Percentiles rank a stretch among this genome's conserved stretches.
phyloP scores from a whole-genome alignment of 1,284 basidiomycete species.

The Phellinidium pouzarii region DNA sequence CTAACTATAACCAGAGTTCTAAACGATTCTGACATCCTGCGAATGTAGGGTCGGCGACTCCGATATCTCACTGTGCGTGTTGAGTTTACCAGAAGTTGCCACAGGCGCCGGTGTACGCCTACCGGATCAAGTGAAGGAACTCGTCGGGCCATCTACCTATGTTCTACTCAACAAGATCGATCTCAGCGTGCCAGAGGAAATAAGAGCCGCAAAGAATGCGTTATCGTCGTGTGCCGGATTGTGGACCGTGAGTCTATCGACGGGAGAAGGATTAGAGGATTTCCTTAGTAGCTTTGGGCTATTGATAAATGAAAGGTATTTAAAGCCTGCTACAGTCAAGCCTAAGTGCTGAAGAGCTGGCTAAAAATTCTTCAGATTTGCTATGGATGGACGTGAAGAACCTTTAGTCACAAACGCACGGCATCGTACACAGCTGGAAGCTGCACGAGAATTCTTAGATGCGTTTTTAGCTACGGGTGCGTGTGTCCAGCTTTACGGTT shows the following conservation, averaged over 20 bases:
- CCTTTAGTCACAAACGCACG: conserved; percentile 68
- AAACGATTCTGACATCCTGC: background rate
- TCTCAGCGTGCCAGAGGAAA: conserved; percentile 27
- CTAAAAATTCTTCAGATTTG: conserved; percentile 29
- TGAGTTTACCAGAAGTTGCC: conserved; percentile 55
- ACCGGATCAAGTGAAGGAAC: conserved; percentile 39
- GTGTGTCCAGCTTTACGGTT: conserved; percentile 22
- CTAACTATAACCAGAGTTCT: conserved; percentile 1
- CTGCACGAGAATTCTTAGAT: conserved; percentile 55
- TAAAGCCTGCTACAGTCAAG: background rate
- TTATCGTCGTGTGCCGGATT: conserved; percentile 15
- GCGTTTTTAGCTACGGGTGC: conserved; percentile 57
- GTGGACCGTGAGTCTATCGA: conserved; percentile 63
- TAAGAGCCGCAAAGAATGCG: conserved; percentile 8
- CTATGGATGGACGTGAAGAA: conserved; percentile 26
- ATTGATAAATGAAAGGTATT: conserved; percentile 50
- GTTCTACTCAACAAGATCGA: conserved; percentile 76
- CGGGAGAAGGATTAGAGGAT: conserved; percentile 44
- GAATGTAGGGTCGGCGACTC: conserved; percentile 51
- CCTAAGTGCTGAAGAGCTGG: background rate
- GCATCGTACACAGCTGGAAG: conserved; percentile 70
- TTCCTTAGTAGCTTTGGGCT: conserved; percentile 55
- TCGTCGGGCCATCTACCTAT: conserved; percentile 47
- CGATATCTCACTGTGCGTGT: conserved; percentile 72
- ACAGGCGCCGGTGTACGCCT: conserved; percentile 27